Conservation (phyloP, 169 alveolate species). For the Plasmodium knowlesi region DNA sequence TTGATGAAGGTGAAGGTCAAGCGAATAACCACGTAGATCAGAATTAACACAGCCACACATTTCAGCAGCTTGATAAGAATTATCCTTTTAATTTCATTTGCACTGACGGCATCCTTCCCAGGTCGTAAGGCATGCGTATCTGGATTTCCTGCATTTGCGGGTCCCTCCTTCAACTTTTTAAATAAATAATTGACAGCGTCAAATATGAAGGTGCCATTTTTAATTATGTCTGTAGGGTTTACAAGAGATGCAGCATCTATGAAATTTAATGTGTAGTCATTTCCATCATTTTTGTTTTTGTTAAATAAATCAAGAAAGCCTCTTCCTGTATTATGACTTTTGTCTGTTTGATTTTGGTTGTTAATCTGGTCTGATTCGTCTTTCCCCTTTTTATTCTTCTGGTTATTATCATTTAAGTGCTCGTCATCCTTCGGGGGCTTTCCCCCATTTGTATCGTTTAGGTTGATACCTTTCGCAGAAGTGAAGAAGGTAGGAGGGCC, state of each 20-base stretch:
- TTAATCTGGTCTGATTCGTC: neutral
- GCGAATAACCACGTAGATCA: neutral
- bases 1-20: slow-evolving; percentile 18
- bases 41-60: slow-evolving; percentile 21
- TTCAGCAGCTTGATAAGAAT: slow-evolving; percentile 37
- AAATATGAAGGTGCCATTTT: slow-evolving; percentile 39
- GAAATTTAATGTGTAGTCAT: slow-evolving; percentile 33
- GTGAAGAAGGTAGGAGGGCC: neutral
- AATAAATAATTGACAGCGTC: slow-evolving; percentile 29
- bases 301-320: slow-evolving; percentile 21
- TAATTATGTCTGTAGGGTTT: slow-evolving; percentile 3
- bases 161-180: neutral
- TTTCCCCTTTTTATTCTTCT: neutral
- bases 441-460: neutral
- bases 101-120: slow-evolving; percentile 1
- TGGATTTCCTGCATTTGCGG: neutral
- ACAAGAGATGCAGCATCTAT: neutral
- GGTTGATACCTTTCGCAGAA: slow-evolving; percentile 18
- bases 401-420: neutral
- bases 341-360: neutral
- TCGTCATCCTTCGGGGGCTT: neutral
- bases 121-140: neutral
- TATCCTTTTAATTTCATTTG: slow-evolving; percentile 37
- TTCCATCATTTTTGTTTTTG: slow-evolving; percentile 11
- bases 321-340: slow-evolving; percentile 3